A percentile compares a stretch with the other conserved stretches of the same genome.
phyloP scores from a whole-genome alignment of 257 asterid genomes.

The Solanum chmielewskii region DNA sequence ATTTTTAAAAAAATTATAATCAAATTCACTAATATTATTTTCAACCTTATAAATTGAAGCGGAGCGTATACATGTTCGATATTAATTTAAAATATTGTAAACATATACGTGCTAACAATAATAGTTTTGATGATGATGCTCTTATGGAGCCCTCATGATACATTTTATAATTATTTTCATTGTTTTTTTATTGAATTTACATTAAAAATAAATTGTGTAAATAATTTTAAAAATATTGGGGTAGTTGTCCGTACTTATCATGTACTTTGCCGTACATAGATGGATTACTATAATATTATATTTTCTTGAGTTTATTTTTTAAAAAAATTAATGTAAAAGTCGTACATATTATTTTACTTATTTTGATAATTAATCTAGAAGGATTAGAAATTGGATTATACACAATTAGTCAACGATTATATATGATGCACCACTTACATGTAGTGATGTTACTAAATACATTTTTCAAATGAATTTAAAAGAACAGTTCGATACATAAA shows the following conservation, averaged over 20 bases:
- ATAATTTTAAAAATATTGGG: background rate
- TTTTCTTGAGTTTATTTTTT: background rate
- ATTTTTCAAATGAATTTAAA: background rate
- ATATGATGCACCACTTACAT: too few species aligned
- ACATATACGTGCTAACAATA: background rate
- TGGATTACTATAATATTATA: background rate
- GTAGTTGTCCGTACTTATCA: background rate
- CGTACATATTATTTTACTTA: background rate
- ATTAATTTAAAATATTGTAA: background rate
- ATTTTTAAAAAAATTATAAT: too few species aligned
- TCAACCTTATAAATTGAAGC: background rate
- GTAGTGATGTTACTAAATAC: background rate
- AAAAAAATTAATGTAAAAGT: background rate
- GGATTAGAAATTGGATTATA: background rate
- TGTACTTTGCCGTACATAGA: background rate
- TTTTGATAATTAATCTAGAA: background rate
- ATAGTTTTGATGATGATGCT: background rate
- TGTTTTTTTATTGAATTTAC: background rate
- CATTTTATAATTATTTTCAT: background rate
- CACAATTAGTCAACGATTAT: background rate
- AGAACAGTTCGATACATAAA: fast-evolving
- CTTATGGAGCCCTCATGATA: background rate
- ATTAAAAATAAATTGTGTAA: background rate
- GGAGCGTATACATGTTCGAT: background rate
- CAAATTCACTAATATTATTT: too few species aligned